phyloP scores from a whole-genome alignment of 148 eudicot species.

The Chenopodium formosanum region DNA sequence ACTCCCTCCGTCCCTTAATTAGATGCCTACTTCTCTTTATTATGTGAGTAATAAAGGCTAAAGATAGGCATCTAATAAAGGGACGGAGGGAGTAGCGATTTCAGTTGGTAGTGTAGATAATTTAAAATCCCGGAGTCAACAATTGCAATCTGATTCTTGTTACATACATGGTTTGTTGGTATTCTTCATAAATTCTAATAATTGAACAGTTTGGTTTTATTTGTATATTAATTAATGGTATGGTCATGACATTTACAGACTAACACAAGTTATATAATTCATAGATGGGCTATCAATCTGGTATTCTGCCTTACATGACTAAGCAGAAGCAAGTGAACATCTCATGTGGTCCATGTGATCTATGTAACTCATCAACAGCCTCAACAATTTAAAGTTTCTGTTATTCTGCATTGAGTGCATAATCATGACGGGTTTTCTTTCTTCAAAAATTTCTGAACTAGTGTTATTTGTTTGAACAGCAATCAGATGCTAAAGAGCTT shows the following conservation, averaged over 20 bases:
- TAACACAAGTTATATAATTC: too few species aligned
- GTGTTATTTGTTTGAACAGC: slow-evolving; percentile 40
- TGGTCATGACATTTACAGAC: too few species aligned
- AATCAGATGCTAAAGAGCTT: slow-evolving; percentile 69
- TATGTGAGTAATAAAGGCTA: too few species aligned
- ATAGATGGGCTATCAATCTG: not conserved
- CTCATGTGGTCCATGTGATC: not conserved
- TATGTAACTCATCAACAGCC: not conserved
- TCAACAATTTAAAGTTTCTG: not conserved
- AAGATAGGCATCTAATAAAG: too few species aligned
- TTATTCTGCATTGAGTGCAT: slow-evolving; percentile 3
- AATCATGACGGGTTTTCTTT: not conserved
- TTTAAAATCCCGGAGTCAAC: not conserved
- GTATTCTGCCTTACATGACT: not conserved
- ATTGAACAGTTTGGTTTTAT: not conserved
- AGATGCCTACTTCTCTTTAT: too few species aligned
- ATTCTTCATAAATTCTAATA: not conserved
- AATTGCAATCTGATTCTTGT: not conserved
- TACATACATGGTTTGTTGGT: not conserved
- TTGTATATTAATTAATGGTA: too few species aligned
- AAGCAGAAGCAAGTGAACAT: not conserved
- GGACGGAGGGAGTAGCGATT: not conserved
- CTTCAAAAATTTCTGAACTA: slow-evolving; percentile 8
- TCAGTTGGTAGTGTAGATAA: not conserved
- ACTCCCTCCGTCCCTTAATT: too few species aligned